Conservation (phyloP, 306 rosid species). For the Purshia tridentata region DNA sequence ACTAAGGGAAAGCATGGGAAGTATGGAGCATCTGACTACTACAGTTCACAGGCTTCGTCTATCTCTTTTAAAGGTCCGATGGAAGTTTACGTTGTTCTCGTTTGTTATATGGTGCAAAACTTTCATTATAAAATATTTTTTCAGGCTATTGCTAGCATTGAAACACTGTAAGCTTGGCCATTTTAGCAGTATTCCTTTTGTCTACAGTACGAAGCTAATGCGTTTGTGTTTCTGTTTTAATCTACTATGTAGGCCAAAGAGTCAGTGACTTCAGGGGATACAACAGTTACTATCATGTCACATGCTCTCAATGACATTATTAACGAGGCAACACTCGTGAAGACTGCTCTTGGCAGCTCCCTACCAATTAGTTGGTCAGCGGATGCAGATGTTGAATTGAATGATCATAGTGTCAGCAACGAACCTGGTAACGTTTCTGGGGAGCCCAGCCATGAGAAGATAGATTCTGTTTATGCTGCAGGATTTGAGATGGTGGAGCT, state of each 20-base stretch:
- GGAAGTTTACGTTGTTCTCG: neutral
- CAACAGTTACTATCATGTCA: conserved; percentile 32
- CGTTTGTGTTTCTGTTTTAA: conserved; percentile 6
- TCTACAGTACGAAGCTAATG: neutral
- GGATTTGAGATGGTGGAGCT: conserved; percentile 99
- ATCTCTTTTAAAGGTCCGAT: conserved; percentile 63
- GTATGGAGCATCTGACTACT: conserved; percentile 68
- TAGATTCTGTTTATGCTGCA: conserved; percentile 70
- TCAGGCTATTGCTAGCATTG: neutral
- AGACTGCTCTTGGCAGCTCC: conserved; percentile 92
- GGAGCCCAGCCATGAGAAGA: conserved; percentile 50
- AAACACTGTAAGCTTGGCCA: neutral
- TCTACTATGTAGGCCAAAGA: conserved; percentile 59
- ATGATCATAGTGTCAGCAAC: conserved; percentile 29
- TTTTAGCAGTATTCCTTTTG: neutral
- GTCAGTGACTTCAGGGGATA: conserved; percentile 38
- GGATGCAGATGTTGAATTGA: conserved; percentile 43
- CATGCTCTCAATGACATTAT: conserved; percentile 55
- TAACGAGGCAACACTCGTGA: conserved; percentile 70
- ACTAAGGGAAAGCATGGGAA: conserved; percentile 80
- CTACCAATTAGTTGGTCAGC: conserved; percentile 88
- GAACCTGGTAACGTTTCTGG: conserved; percentile 31
- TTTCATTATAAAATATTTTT: neutral
- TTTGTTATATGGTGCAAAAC: neutral
- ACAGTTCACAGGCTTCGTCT: conserved; percentile 80